These are phyloP conservation scores for Chalciporus sp. DNA, from an alignment of 1,284 basidiomycete species.

Conservation along the genomic window DNA sequence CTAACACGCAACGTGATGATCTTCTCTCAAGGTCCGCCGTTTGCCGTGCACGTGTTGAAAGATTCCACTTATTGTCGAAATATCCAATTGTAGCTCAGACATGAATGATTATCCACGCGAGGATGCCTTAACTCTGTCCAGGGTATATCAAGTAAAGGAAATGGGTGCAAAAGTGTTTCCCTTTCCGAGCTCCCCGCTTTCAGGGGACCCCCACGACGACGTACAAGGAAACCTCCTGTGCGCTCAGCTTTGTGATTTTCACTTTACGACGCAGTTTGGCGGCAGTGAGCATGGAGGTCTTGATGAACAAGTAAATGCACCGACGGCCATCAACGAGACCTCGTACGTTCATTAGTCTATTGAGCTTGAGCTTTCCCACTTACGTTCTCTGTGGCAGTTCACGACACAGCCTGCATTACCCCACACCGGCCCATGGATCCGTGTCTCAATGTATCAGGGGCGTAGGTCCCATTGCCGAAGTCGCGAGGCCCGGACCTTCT, in stretches of 20 bases:
- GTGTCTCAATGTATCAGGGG: constrained; percentile 20
- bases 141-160: constrained; percentile 28
- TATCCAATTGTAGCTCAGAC: constrained; percentile 24
- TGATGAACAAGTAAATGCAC: constrained; percentile 26
- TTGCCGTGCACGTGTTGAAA: constrained; percentile 28
- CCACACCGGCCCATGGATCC: constrained; percentile 24
- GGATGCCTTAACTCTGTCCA: constrained; percentile 15
- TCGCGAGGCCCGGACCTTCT: constrained; percentile 25
- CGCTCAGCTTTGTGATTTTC: constrained; percentile 25
- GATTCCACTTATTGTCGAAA: constrained; percentile 14
- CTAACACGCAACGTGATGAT: constrained; percentile 34
- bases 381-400: constrained; percentile 30
- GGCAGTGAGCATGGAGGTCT: constrained; percentile 14
- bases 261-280: constrained; percentile 23
- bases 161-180: constrained; percentile 7
- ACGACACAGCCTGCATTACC: constrained; percentile 26
- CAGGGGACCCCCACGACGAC: constrained; percentile 24
- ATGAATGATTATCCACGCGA: constrained; percentile 29
- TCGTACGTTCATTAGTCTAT: constrained; percentile 24
- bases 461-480: constrained; percentile 25
- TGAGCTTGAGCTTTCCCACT: constrained; percentile 17
- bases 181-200: constrained; percentile 13
- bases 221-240: constrained; percentile 27
- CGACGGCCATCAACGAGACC: constrained; percentile 30
- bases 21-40: constrained; percentile 37